Evolutionary conservation across 148 eudicot genomes (phyloP).

Genomic region (Heliosperma pusillum): DNA sequence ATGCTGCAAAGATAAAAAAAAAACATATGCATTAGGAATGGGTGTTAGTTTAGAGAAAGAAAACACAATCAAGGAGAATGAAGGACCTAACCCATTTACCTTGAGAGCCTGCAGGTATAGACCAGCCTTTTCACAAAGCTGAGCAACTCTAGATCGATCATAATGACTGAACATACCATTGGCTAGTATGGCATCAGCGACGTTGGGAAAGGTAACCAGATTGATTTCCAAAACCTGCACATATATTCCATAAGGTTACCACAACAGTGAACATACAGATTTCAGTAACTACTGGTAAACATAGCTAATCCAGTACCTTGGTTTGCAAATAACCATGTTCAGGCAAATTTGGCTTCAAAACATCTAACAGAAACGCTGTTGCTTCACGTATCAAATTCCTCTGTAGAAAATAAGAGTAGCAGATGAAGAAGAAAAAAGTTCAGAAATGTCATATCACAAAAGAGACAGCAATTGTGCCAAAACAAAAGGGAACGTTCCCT

Average conservation of each 20-base stretch:
- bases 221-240: constrained; percentile 82
- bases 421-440: neutral
- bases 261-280: neutral
- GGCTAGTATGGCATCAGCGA: constrained; percentile 89
- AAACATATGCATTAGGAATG: constrained; percentile 1
- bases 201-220: constrained; percentile 88
- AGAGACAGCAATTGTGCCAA: neutral
- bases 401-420: constrained; percentile 31
- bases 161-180: constrained; percentile 92
- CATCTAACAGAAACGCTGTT: constrained; percentile 86
- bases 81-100: constrained; percentile 36
- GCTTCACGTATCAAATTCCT: constrained; percentile 97
- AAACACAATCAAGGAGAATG: neutral
- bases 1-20: constrained; percentile 44
- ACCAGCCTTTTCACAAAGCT: constrained; percentile 91
- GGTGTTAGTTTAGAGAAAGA: neutral
- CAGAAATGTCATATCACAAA: neutral
- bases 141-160: constrained; percentile 82
- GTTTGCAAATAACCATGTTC: constrained; percentile 85
- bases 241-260: constrained; percentile 15
- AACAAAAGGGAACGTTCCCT: neutral
- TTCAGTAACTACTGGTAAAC: neutral
- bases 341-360: constrained; percentile 83
- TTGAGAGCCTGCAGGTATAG: constrained; percentile 76
- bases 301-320: constrained; percentile 40